These are phyloP conservation scores for Thraustotheca clavata DNA, from an alignment of 352 stramenopile genomes.

Conservation along the genomic window DNA sequence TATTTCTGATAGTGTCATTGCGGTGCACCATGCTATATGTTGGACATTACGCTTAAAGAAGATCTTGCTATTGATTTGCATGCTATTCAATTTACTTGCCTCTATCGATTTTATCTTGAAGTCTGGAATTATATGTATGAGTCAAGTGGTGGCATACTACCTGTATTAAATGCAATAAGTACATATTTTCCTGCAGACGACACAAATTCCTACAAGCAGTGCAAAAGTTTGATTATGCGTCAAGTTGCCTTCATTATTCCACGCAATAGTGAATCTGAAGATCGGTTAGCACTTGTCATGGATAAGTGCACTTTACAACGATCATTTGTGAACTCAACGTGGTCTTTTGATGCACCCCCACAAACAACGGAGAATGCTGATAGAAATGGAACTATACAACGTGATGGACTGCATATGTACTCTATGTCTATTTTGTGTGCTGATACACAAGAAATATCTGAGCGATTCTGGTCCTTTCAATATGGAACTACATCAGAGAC, in stretches of 20 bases:
- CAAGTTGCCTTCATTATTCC: conserved; percentile 9
- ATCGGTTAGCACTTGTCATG: conserved; percentile 14
- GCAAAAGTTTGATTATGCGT: neutral
- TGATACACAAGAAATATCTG: neutral
- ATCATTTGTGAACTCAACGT: conserved; percentile 6
- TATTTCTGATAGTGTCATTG: neutral
- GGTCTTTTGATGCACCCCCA: neutral
- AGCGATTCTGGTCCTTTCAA: conserved; percentile 13
- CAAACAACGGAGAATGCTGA: neutral
- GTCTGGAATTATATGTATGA: conserved; percentile 15
- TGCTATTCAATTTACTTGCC: conserved; percentile 6
- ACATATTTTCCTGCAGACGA: neutral
- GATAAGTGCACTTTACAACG: neutral
- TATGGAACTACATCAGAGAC: neutral
- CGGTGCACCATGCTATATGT: neutral
- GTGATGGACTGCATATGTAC: neutral
- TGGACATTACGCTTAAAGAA: neutral
- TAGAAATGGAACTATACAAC: neutral
- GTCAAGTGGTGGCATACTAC: neutral
- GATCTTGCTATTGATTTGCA: neutral
- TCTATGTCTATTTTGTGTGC: conserved; percentile 1
- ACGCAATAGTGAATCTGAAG: conserved; percentile 15
- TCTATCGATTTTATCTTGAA: conserved; percentile 16
- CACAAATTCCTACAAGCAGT: neutral
- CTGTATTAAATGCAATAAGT: neutral